Evolutionary conservation across 1,284 basidiomycete genomes (phyloP), one percentile per base, ranked within the genome.

Genomic region (Rhodotorula sp.): DNA sequence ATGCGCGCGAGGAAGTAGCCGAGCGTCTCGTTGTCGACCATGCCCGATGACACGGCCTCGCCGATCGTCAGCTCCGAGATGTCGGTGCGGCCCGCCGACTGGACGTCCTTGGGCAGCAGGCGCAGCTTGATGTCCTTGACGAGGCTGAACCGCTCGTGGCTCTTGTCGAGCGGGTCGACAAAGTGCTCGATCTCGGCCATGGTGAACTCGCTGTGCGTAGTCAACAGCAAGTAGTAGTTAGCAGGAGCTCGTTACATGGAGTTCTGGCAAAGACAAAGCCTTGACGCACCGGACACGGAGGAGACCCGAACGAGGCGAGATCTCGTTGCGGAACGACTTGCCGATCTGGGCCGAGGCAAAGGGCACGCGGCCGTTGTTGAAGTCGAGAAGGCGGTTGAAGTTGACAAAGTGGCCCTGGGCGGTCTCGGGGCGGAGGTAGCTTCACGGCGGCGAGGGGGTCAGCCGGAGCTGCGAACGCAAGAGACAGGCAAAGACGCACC

Each of bases 131-230:
- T 84, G 78, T 93, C 87, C 74, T 88, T 87, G 74, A 92, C 88
- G 78, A 96, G 92, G 70, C 81, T 81, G 85, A 99, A 99, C 49
- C 89, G 88, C 41, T 87, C 84, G 83, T 99, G 97, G 34, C 82
- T 84, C 85, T 99, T 99, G 85, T 97, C 90, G 66, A 88, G 86
- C 12, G 96, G 97, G 84, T 99, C 96, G 77, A 99, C 96, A 79
- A 86, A 99, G 85, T 99, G 96, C 84, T 99, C 97, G 82, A 99
- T 97, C 85, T 99, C 97, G 66, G 94, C 97, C 96, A 99, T 97
- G 50, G 92, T 97, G 84, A 99, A 99, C 82, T 99, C 97, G 76
- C 96, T 83, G 69, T 7, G 44, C 16, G 16, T 10, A 27, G 10
- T 23, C 57, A 14, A 7, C 4, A 34, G 14, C 68, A 53, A 72